Evolutionary conservation across 2,329 filamentous ascomycete species (phyloP).

Genomic region (Colletotrichum spaethianum): DNA sequence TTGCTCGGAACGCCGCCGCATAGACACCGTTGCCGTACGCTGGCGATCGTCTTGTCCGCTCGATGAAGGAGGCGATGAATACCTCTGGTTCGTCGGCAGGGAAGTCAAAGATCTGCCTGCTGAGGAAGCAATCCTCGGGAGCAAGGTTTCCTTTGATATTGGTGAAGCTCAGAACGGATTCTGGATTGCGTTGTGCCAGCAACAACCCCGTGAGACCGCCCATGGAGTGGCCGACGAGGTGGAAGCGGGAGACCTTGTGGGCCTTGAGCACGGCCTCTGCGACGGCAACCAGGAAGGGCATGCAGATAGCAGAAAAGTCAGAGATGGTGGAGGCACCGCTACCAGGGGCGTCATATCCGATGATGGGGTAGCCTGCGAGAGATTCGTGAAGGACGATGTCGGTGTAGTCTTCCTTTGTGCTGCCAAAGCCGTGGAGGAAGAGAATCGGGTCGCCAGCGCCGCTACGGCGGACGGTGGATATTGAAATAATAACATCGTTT

Average conservation of each 20-base stretch:
- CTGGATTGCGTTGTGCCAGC: constrained; percentile 39
- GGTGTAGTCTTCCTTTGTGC: constrained; percentile 47
- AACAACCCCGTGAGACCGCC: constrained; percentile 44
- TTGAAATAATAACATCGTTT: constrained; percentile 44
- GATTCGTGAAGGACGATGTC: constrained; percentile 43
- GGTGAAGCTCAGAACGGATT: constrained; percentile 43
- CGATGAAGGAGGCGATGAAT: constrained; percentile 28
- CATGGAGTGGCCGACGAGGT: constrained; percentile 49
- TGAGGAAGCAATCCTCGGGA: constrained; percentile 47
- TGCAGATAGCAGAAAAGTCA: constrained; percentile 39
- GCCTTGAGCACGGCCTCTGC: constrained; percentile 42
- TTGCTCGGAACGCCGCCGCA: constrained; percentile 36
- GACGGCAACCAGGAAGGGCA: constrained; percentile 43
- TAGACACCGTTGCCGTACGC: constrained; percentile 41
- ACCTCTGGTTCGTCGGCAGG: constrained; percentile 3
- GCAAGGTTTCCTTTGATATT: constrained; percentile 48
- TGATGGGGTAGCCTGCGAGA: constrained; percentile 40
- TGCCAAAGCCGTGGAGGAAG: constrained; percentile 47
- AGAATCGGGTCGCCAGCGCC: constrained; percentile 33
- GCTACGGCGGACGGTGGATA: constrained; percentile 16
- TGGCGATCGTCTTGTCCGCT: constrained; percentile 32
- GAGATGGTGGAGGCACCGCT: constrained; percentile 43
- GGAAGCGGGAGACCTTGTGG: constrained; percentile 38
- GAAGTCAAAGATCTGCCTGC: constrained; percentile 43
- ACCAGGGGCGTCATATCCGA: constrained; percentile 46